Evolutionary conservation across 345 rosid genomes (phyloP).

Genomic region (Carallia pectinifolia): DNA sequence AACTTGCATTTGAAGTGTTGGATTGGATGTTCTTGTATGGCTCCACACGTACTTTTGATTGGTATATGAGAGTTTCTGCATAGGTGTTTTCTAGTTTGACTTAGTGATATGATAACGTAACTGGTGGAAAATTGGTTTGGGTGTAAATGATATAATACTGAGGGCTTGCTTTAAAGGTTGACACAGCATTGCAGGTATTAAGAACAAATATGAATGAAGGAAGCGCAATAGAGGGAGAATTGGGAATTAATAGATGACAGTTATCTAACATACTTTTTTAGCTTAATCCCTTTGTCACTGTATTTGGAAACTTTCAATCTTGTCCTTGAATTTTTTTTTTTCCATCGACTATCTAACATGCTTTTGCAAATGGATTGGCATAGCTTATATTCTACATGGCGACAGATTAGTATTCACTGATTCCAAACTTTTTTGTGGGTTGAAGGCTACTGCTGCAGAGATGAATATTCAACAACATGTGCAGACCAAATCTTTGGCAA

Average conservation of each 20-base stretch:
- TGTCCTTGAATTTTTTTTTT: background rate
- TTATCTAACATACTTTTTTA: background rate
- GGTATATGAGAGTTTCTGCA: background rate
- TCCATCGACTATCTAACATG: background rate
- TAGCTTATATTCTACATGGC: background rate
- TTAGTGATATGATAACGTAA: too few species aligned
- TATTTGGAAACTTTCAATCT: background rate
- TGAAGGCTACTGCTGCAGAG: slow-evolving; percentile 8
- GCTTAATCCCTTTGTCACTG: too few species aligned
- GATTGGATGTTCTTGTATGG: background rate
- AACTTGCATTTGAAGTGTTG: background rate
- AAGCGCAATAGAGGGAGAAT: background rate
- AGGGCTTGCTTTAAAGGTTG: too few species aligned
- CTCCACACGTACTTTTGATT: background rate
- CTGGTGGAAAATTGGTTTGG: too few species aligned
- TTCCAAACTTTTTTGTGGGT: background rate
- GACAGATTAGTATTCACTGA: background rate
- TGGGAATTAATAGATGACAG: background rate
- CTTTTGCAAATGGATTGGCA: background rate
- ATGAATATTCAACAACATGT: slow-evolving; percentile 50
- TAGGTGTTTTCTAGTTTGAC: too few species aligned
- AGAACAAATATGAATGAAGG: background rate
- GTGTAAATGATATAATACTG: too few species aligned
- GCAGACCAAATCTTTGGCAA: slow-evolving; percentile 50
- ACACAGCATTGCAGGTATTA: too few species aligned